phyloP scores from a whole-genome alignment of 257 asterid genomes.

The Gynochthodes officinalis region DNA sequence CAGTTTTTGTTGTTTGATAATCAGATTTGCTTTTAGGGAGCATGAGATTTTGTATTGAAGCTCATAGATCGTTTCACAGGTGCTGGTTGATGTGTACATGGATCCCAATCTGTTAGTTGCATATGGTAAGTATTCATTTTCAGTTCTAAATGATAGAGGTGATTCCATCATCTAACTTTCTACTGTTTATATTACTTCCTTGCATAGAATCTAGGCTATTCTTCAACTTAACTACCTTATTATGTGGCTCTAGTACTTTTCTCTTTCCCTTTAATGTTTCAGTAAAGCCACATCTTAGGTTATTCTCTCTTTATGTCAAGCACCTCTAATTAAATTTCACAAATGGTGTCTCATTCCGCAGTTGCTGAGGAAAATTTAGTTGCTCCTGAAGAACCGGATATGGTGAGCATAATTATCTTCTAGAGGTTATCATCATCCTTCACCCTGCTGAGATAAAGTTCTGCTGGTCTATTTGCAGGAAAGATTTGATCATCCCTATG shows the following conservation, averaged over 20 bases:
- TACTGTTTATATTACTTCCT: not conserved
- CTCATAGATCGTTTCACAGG: conserved; percentile 44
- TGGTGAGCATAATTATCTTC: conserved; percentile 39
- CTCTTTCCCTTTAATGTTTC: not conserved
- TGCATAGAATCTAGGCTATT: not conserved
- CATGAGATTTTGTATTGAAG: conserved; percentile 8
- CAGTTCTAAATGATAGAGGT: not conserved
- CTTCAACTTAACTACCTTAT: not conserved
- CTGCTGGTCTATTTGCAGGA: conserved; percentile 37
- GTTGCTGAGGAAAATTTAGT: conserved; percentile 85
- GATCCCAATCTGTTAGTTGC: conserved; percentile 89
- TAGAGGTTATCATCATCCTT: conserved; percentile 2
- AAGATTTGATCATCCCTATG: conserved; percentile 84
- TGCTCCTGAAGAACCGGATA: conserved; percentile 49
- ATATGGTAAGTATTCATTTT: conserved; percentile 53
- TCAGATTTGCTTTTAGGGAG: conserved; percentile 11
- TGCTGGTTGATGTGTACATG: conserved; percentile 62
- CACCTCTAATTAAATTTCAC: conserved; percentile 3
- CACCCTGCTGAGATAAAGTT: conserved; percentile 16
- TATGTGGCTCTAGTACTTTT: not conserved
- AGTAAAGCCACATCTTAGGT: not conserved
- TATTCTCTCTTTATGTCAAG: not conserved
- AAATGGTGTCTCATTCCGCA: conserved; percentile 35
- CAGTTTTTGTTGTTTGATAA: conserved; percentile 4
- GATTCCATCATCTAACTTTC: not conserved